Evolutionary conservation across 208 protist genomes (phyloP), one percentile per base, ranked within the genome.

Genomic region (Leishmania arabica): DNA sequence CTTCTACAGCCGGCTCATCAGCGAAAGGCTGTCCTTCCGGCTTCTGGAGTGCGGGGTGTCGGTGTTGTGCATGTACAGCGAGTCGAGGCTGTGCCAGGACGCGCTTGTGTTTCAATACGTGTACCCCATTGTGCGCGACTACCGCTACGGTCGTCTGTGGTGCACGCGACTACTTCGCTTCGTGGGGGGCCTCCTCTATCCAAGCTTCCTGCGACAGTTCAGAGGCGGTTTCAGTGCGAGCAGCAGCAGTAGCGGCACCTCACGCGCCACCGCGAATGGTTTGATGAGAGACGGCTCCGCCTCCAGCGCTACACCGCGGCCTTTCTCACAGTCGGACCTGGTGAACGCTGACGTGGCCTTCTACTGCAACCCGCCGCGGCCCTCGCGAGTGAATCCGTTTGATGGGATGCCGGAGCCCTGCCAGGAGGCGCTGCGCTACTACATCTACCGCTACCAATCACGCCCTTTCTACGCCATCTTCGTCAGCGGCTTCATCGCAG

Each of bases 61-160:
- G n/a, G 86, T 85, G 0, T 19, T 40, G 3, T 87, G 90, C 42
- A 72, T 86, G 51, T 73, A 78, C 53, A 89, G 81, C 65, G 49
- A 78, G 17, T 78, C 64, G 9, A 53, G 24, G 53, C 81, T 93
- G 58, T 83, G 90, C 9, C 85, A 87, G 45, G 87, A 92, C 81
- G 91, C 93, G 21, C 89, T 91, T 42, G 78, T 85, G 24, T 86
- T 91, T 78, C 89, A 92, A 70, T 83, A 88, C 73, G 40, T 91
- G 24, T 91, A 89, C 75, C 84, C 87, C 1, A 74, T 89, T 37
- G 86, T 96, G 17, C 86, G 90, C 37, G 85, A 95, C 60, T 93
- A 95, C 78, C 89, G 84, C 58, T 93, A 94, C 84, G 79, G 51
- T 27, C 83, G 84, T 24, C 88, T 80, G 47, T 93, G 90, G 88